Evolutionary conservation across 1,139 yeast species (phyloP).

Genomic region (Meyerozyma guilliermondii): DNA sequence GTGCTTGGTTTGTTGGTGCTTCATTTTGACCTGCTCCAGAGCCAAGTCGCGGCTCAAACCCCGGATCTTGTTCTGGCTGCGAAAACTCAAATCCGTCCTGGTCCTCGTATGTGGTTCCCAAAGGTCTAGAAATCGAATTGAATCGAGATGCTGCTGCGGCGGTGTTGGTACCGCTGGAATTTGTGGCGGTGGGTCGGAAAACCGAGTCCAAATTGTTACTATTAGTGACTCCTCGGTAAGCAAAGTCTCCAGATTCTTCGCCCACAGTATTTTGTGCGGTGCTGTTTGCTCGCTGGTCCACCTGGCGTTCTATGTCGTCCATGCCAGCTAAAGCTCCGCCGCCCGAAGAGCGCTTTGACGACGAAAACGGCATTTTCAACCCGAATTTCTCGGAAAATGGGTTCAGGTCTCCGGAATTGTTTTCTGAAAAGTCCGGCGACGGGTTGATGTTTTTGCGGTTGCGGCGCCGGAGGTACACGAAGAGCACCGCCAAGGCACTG

Average conservation of each 20-base stretch:
- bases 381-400: slow-evolving; percentile 12
- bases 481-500: slow-evolving; percentile 33
- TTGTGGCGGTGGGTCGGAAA: slow-evolving; percentile 25
- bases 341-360: slow-evolving; percentile 7
- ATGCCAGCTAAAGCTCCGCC: slow-evolving; percentile 14
- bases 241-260: slow-evolving; percentile 29
- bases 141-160: slow-evolving; percentile 5
- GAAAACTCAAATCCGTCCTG: neutral
- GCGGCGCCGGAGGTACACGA: slow-evolving; percentile 32
- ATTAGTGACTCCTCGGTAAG: slow-evolving; percentile 44
- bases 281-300: slow-evolving; percentile 10
- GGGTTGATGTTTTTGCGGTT: slow-evolving; percentile 32
- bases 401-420: slow-evolving; percentile 4
- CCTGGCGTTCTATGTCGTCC: slow-evolving; percentile 21
- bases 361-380: slow-evolving; percentile 29
- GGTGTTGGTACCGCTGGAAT: slow-evolving; percentile 17
- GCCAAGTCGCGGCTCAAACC: slow-evolving; percentile 1
- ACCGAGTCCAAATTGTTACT: slow-evolving; percentile 40
- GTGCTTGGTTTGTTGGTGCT: too few species aligned
- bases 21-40: neutral
- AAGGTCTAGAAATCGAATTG: slow-evolving; percentile 5
- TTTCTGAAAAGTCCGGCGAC: slow-evolving; percentile 41
- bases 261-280: slow-evolving; percentile 4
- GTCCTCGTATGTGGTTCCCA: slow-evolving; percentile 3
- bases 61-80: neutral